Evolutionary conservation across 73 alveolate genomes (phyloP).

Genomic region (Effrenium voratum): DNA sequence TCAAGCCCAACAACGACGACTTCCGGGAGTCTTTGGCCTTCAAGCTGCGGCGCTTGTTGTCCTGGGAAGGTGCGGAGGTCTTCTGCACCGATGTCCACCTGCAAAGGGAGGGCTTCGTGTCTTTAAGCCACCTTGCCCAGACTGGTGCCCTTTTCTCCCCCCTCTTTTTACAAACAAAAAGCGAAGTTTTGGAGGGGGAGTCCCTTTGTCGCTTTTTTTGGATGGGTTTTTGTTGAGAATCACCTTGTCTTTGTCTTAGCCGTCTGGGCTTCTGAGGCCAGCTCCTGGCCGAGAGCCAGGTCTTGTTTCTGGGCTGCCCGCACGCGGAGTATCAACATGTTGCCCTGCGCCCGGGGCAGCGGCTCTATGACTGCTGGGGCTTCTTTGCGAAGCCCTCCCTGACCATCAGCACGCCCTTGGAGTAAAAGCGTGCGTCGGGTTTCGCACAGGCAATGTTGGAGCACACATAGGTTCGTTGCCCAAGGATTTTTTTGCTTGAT

Average conservation of each 20-base stretch:
- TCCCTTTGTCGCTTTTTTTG: too few relatives aligned
- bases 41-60: constrained; percentile 69
- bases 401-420: constrained; percentile 37
- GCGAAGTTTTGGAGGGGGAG: too few relatives aligned
- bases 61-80: constrained; percentile 95
- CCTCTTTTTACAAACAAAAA: too few relatives aligned
- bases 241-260: too few relatives aligned
- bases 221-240: too few relatives aligned
- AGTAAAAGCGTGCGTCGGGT: background rate
- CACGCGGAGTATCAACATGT: constrained; percentile 55
- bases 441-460: background rate
- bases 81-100: constrained; percentile 69
- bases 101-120: constrained; percentile 58
- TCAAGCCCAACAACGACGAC: constrained; percentile 80
- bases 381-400: constrained; percentile 57
- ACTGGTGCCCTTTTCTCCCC: too few relatives aligned
- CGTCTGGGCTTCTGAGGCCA: too few relatives aligned
- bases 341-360: constrained; percentile 25
- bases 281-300: constrained; percentile 29
- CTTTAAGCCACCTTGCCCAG: too few relatives aligned
- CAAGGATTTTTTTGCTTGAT: background rate
- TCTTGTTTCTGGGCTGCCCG: constrained; percentile 70
- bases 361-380: constrained; percentile 85
- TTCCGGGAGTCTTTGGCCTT: constrained; percentile 92
- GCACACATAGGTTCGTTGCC: background rate